Evolutionary conservation across 2,329 filamentous ascomycete genomes (phyloP).

Genomic region (Microdochium paspali): DNA sequence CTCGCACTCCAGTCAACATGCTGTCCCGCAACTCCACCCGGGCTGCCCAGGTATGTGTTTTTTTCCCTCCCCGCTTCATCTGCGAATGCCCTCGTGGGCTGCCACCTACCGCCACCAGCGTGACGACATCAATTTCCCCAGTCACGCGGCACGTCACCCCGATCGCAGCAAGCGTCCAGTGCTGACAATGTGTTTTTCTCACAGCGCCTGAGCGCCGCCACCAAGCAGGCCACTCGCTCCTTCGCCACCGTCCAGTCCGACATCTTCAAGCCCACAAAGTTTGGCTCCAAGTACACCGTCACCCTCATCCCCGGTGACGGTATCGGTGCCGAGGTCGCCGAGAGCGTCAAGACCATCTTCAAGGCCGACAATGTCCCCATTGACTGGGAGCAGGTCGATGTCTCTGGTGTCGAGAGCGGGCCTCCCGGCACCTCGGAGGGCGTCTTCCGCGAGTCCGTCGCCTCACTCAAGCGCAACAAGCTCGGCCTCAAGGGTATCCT

Average conservation of each 20-base stretch:
- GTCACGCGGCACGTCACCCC: not conserved
- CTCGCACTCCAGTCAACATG: constrained; percentile 30
- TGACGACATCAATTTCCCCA: not conserved
- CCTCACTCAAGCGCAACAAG: constrained; percentile 96
- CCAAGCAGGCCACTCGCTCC: constrained; percentile 38
- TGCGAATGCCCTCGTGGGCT: constrained; percentile 5
- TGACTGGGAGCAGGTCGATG: constrained; percentile 98
- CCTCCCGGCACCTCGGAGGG: constrained; percentile 78
- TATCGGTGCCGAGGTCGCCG: constrained; percentile 95
- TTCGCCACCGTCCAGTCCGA: constrained; percentile 84
- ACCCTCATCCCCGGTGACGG: constrained; percentile 98
- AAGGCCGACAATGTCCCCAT: constrained; percentile 98
- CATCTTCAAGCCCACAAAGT: constrained; percentile 99
- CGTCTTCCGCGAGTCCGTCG: constrained; percentile 90
- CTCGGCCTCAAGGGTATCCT: constrained; percentile 97
- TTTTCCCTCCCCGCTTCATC: constrained; percentile 1
- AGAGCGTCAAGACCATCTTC: constrained; percentile 98
- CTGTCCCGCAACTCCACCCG: constrained; percentile 47
- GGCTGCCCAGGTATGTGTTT: constrained; percentile 45
- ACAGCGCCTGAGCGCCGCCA: constrained; percentile 43
- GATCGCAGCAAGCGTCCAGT: not conserved
- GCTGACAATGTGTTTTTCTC: constrained; percentile 14
- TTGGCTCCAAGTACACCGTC: constrained; percentile 98
- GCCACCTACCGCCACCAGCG: not conserved
- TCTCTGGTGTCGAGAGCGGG: constrained; percentile 79